Evolutionary conservation across 495 filamentous ascomycete species (phyloP), one percentile per base, ranked within the genome.

Genomic region (Xylaria venustula): DNA sequence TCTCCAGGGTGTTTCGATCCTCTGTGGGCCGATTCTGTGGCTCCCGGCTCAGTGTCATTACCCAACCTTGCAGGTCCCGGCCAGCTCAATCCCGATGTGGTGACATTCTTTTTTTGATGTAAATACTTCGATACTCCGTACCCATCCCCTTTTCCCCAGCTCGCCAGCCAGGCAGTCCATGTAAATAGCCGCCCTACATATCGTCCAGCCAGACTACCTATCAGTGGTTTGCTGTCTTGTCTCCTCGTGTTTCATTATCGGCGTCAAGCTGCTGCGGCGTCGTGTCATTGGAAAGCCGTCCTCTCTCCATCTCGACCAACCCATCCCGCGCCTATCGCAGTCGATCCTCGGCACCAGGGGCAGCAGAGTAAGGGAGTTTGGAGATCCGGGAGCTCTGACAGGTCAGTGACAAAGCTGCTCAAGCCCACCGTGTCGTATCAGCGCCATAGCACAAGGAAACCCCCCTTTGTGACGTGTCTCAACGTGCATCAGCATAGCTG

Each of bases 401-500:
- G 69, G 67, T 69, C 64, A 69, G 66, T 69, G 62, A 64, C 59
- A 61, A 49, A 41, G 63, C 68, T 52, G 58, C 19, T 71, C 55
- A 58, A 68, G 26, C 68, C 58, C 64, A 64, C 62, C 66, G 57
- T 37, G 36, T 40, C 37, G 37, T 59, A 60, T 59, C 46, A 54
- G 57, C 30, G 36, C 46, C 37, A 42, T 59, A 60, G 55, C 46
- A 54, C 62, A 20, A 46, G 49, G n/a, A 46, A 49, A 61, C 63
- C 61, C 60, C 67, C 60, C 61, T 65, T 65, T 69, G 66, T 69
- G 69, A 71, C 69, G 64, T 67, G 69, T 69, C 64, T 58, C 42
- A 62, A 19, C 37, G 46, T 64, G 56, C 63, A 64, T 51, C 54
- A 64, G 44, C 48, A 66, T 65, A 71, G 44, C 30, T 65, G 47